phyloP scores from a whole-genome alignment of 257 asterid genomes.

The Salvia splendens region DNA sequence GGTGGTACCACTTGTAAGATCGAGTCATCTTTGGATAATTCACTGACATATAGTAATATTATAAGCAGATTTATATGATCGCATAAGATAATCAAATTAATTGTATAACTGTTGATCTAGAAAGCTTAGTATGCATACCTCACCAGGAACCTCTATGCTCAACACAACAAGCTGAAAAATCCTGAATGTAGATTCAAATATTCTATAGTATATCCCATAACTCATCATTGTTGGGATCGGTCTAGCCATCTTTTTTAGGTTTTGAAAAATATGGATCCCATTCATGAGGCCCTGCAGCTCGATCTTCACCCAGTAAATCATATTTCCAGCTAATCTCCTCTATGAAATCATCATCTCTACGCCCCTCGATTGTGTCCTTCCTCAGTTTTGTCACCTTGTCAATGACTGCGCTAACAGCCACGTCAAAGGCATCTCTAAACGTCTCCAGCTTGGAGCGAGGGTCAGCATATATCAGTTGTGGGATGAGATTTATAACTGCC shows the following conservation, averaged over 20 bases:
- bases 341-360: constrained; percentile 43
- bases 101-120: constrained; percentile 6
- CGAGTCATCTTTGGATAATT: constrained; percentile 6
- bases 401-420: constrained; percentile 71
- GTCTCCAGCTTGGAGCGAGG: constrained; percentile 70
- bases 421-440: constrained; percentile 76
- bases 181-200: background rate
- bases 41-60: constrained; percentile 13
- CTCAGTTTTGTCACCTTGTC: constrained; percentile 70
- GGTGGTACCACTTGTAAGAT: background rate
- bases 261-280: constrained; percentile 83
- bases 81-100: constrained; percentile 21
- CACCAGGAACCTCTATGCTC: background rate
- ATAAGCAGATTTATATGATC: constrained; percentile 19
- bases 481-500: constrained; percentile 71
- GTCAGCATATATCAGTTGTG: constrained; percentile 71
- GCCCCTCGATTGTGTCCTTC: constrained; percentile 61
- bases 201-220: background rate
- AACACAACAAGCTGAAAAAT: background rate
- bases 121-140: constrained; percentile 29
- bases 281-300: constrained; percentile 55
- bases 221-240: constrained; percentile 34
- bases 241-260: constrained; percentile 42
- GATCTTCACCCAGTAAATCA: constrained; percentile 58
- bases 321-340: constrained; percentile 86